Evolutionary conservation across 495 filamentous ascomycete genomes (phyloP).

Genomic region (Podospora tetraspora): DNA sequence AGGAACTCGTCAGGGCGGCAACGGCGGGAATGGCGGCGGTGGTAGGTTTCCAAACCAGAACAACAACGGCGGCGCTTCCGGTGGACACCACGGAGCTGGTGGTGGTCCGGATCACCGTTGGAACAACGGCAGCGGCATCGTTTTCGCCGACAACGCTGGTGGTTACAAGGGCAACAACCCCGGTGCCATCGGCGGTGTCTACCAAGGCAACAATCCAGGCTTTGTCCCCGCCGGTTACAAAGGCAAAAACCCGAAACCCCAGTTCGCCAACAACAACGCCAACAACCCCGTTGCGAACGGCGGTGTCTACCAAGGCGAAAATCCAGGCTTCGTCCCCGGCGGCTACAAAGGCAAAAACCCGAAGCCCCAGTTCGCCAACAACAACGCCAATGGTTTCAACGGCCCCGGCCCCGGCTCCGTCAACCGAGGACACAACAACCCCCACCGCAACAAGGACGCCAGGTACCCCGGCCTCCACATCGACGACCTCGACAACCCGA

Average conservation of each 20-base stretch:
- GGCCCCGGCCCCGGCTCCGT: neutral
- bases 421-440: neutral
- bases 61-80: too few species aligned
- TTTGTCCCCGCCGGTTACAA: neutral
- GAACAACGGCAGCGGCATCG: neutral
- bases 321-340: neutral
- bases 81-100: neutral
- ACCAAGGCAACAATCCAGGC: neutral
- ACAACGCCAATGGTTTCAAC: slow-evolving; percentile 1
- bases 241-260: neutral
- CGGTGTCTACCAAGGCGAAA: too few species aligned
- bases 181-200: too few species aligned
- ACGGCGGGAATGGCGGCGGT: neutral
- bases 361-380: neutral
- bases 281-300: neutral
- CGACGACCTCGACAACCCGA: neutral
- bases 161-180: neutral
- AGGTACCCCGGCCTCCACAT: neutral
- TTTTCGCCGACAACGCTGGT: neutral
- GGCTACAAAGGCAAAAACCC: neutral
- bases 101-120: too few species aligned
- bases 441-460: neutral
- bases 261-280: neutral
- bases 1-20: neutral
- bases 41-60: neutral